Base-by-base conservation (phyloP, 2,329 filamentous ascomycete species). In the Achaetomium macrosporum region DNA sequence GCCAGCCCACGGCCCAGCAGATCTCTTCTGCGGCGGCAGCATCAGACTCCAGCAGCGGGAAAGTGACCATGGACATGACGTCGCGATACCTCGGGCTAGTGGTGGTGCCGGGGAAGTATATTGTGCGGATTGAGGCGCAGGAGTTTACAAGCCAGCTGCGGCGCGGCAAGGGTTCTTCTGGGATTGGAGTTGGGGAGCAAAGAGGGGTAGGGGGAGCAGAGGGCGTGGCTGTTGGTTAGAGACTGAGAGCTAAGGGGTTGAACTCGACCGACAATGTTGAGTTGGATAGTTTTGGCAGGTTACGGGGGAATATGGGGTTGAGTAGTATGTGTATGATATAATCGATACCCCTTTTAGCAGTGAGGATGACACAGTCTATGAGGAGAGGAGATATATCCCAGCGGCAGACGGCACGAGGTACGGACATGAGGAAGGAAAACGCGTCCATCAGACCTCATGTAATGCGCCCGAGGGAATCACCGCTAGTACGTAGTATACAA, bases 31-130 rank as follows among this genome's bases (percentile, higher is more conserved):
- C 42, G 73, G 11, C 17, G 29, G 17, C 25, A 36, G 39, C 4
- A 12, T 11, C 30, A 45, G 43, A 46, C 13, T 20, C 25, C 13
- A 37, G 35, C 15, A 13, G 13, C 11, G 69, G 68, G 19, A 74
- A 70, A 13, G 65, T 86, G 51, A 80, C 78, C 57, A 70, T 88
- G 50, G 81, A 90, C 61, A 88, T 95, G 84, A 86, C 82, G 25
- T 90, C 87, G 60, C 83, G 93, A 50, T 95, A 90, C 65, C 81
- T 99, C 19, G 93, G 93, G 0, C 72, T 97, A 25, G 84, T 99
- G 2, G 91, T 96, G 20, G 82, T 99, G 4, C 93, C 93, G 0
- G 91, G 92, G 0, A 76, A 87, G 60, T 83, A 95, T 66, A 88
- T 99, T 60, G 83, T 78, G 54, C 92, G 87, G 73, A 90, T 99